Percentiles rank a stretch among this genome's conserved stretches.
phyloP scores from a whole-genome alignment of 371 early-diverging fungal genomes.

The Mortierella sp. region DNA sequence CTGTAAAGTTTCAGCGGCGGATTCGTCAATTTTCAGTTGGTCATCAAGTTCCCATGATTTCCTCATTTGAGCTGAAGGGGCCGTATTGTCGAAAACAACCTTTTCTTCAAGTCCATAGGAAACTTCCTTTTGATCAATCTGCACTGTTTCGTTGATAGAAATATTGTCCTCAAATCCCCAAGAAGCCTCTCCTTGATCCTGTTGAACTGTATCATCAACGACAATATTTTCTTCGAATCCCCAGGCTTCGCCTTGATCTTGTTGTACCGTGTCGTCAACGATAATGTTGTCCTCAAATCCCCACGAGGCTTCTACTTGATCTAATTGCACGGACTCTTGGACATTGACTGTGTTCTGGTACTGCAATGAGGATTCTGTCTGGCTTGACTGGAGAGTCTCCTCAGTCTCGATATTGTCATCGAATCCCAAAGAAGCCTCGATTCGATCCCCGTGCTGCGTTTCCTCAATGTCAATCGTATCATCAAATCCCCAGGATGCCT shows the following conservation, averaged over 20 bases:
- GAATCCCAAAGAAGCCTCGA: conserved; percentile 17
- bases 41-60: conserved; percentile 9
- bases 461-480: not conserved
- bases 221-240: conserved; percentile 16
- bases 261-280: not conserved
- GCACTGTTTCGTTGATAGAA: not conserved
- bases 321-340: not conserved
- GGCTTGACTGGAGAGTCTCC: not conserved
- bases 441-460: not conserved
- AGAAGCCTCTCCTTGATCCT: conserved; percentile 4
- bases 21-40: conserved; percentile 1
- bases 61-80: not conserved
- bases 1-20: not conserved
- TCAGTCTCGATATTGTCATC: conserved; percentile 10
- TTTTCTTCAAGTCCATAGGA: conserved; percentile 17
- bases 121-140: not conserved
- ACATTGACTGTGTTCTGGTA: conserved; percentile 9
- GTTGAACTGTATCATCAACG: not conserved
- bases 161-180: conserved; percentile 21
- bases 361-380: conserved; percentile 8
- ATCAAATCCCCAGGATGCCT: conserved; percentile 21
- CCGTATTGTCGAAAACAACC: not conserved
- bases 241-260: conserved; percentile 3
- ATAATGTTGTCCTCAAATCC: conserved; percentile 10
- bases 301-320: not conserved